Evolutionary conservation across 345 rosid genomes (phyloP).

Genomic region (Camelina sativa): DNA sequence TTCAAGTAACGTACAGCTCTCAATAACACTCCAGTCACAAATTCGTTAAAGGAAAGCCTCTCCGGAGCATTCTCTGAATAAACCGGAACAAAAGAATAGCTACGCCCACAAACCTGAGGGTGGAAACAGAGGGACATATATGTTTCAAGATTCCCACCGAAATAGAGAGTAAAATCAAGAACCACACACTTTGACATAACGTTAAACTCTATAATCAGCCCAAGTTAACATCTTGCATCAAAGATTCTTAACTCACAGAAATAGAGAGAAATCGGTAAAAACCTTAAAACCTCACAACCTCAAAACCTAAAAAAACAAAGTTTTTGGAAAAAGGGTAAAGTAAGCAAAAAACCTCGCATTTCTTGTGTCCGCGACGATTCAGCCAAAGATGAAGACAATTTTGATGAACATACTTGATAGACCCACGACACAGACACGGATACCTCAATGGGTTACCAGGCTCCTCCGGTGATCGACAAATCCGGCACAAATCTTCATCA

Average conservation of each 20-base stretch:
- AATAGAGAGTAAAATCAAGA: no score
- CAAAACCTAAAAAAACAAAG: not conserved
- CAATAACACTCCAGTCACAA: not conserved
- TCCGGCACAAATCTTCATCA: slow-evolving; percentile 31
- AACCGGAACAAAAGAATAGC: slow-evolving; percentile 17
- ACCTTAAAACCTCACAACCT: slow-evolving; percentile 5
- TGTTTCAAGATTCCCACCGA: no score
- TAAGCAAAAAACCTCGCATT: slow-evolving; percentile 33
- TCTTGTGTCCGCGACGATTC: slow-evolving; percentile 11
- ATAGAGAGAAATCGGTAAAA: not conserved
- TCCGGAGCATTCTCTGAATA: slow-evolving; percentile 39
- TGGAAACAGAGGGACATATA: no score
- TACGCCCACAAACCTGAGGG: slow-evolving; percentile 30
- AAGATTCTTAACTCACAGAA: not conserved
- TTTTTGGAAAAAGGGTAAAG: not conserved
- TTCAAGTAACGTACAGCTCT: slow-evolving; percentile 2
- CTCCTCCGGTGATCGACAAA: slow-evolving; percentile 33
- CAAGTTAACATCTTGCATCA: not conserved
- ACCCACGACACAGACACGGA: slow-evolving; percentile 39
- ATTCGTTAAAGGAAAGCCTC: slow-evolving; percentile 33
- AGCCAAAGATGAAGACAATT: slow-evolving; percentile 37
- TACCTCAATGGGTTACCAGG: slow-evolving; percentile 33
- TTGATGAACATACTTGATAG: slow-evolving; percentile 39
- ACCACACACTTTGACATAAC: not conserved
- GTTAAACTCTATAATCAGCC: not conserved